Evolutionary conservation across 306 rosid species (phyloP).

Genomic region (Cicer judaicum): DNA sequence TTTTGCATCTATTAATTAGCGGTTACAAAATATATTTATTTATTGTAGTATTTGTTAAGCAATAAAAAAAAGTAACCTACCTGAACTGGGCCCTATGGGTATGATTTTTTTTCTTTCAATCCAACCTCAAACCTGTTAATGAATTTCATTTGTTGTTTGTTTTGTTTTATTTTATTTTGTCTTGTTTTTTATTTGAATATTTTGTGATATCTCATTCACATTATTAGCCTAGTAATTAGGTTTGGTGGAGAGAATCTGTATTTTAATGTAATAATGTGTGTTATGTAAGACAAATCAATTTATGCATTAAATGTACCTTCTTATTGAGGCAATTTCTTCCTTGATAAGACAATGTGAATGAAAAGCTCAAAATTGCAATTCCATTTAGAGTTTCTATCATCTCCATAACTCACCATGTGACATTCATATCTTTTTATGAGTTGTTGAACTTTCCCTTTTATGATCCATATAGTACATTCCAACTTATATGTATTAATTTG

Average conservation of each 20-base stretch:
- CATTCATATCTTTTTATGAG: slow-evolving; percentile 40
- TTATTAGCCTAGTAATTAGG: slow-evolving; percentile 37
- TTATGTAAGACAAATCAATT: slow-evolving; percentile 16
- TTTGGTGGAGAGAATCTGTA: slow-evolving; percentile 8
- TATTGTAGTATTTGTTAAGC: too few species aligned
- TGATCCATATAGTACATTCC: slow-evolving; percentile 42
- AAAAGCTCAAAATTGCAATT: slow-evolving; percentile 42
- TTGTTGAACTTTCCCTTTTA: slow-evolving; percentile 54
- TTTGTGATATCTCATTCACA: slow-evolving; percentile 15
- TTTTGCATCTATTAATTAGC: too few species aligned
- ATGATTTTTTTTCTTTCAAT: too few species aligned
- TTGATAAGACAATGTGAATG: slow-evolving; percentile 32
- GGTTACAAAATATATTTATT: too few species aligned
- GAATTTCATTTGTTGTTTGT: too few species aligned
- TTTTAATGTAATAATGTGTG: slow-evolving; percentile 17
- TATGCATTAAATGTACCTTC: slow-evolving; percentile 20
- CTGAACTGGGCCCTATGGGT: too few species aligned
- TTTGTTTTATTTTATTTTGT: background rate
- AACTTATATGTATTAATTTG: slow-evolving; percentile 42
- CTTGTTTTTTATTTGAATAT: background rate
- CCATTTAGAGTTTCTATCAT: slow-evolving; percentile 47
- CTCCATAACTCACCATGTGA: slow-evolving; percentile 43
- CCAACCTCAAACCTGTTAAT: too few species aligned
- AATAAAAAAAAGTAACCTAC: too few species aligned
- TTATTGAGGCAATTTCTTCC: slow-evolving; percentile 33